Evolutionary conservation across 345 rosid species (phyloP).

Genomic region (Isatis tinctoria): DNA sequence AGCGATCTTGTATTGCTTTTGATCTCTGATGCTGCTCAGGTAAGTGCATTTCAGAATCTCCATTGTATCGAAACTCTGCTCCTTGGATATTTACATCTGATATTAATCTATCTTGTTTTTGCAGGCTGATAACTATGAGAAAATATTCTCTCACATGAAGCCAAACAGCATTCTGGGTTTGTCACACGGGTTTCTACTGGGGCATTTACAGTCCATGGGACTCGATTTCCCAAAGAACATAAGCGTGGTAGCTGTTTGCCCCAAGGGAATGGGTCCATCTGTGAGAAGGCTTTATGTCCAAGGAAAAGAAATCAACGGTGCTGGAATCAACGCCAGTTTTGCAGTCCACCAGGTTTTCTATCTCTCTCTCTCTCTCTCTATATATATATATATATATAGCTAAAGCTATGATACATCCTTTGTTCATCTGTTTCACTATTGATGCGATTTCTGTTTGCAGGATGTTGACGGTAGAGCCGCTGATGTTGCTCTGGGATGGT

Average conservation of each 20-base stretch:
- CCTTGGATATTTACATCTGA: neutral
- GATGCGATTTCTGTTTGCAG: constrained; percentile 28
- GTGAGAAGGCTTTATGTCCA: constrained; percentile 89
- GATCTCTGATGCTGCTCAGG: constrained; percentile 98
- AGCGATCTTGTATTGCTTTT: constrained; percentile 85
- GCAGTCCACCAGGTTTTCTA: constrained; percentile 73
- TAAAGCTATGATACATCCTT: neutral
- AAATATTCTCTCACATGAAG: constrained; percentile 80
- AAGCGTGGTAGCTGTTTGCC: constrained; percentile 80
- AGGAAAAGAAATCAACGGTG: constrained; percentile 89
- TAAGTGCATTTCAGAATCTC: constrained; percentile 18
- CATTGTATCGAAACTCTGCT: neutral
- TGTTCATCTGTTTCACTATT: neutral
- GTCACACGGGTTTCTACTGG: constrained; percentile 90
- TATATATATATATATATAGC: too few species aligned
- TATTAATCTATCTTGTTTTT: constrained; percentile 5
- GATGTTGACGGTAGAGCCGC: constrained; percentile 92
- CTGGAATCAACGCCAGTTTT: constrained; percentile 90
- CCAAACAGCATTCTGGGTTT: constrained; percentile 94
- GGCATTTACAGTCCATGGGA: constrained; percentile 73
- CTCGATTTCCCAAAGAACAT: constrained; percentile 79
- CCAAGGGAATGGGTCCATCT: constrained; percentile 92
- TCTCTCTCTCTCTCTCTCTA: neutral
- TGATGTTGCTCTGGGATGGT: constrained; percentile 89
- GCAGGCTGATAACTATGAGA: constrained; percentile 87